Evolutionary conservation across 176 grass and related monocot species (phyloP).

Genomic region (Paspalum notatum): DNA sequence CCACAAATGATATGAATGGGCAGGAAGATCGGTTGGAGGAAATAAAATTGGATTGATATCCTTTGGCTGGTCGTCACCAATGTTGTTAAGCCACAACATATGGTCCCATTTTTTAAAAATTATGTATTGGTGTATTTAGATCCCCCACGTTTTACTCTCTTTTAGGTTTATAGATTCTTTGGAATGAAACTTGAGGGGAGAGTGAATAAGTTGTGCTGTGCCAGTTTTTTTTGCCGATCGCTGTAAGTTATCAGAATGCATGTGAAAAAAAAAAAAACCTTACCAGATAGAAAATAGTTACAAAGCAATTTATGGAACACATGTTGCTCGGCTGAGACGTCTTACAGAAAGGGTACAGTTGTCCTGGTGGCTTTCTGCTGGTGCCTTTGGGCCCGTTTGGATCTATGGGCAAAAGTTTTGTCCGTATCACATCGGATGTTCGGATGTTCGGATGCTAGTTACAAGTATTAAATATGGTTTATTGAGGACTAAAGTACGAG

Average conservation of each 20-base stretch:
- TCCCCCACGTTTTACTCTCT: background rate
- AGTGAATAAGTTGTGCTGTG: slow-evolving; percentile 41
- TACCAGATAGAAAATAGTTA: background rate
- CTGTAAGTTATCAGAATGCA: slow-evolving; percentile 39
- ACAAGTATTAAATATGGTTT: no score
- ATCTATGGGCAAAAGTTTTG: no score
- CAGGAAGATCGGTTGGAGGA: slow-evolving; percentile 44
- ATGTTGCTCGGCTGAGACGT: background rate
- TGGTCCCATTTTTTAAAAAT: slow-evolving; percentile 33
- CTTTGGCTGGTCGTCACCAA: background rate
- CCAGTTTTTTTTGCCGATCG: slow-evolving; percentile 12
- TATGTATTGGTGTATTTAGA: slow-evolving; percentile 46
- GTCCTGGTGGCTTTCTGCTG: background rate
- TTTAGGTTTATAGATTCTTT: slow-evolving; percentile 49
- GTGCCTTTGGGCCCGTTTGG: no score
- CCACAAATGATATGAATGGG: slow-evolving; percentile 24
- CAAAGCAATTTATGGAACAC: background rate
- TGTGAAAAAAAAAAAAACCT: slow-evolving; percentile 6
- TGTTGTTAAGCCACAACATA: slow-evolving; percentile 31
- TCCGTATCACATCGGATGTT: no score
- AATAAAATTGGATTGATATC: slow-evolving; percentile 52
- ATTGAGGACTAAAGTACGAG: no score
- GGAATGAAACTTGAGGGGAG: slow-evolving; percentile 16
- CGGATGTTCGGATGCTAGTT: no score
- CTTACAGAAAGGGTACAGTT: background rate